These are phyloP conservation scores for Gossypium davidsonii DNA, from an alignment of 441 rosid species.

Conservation along the genomic window DNA sequence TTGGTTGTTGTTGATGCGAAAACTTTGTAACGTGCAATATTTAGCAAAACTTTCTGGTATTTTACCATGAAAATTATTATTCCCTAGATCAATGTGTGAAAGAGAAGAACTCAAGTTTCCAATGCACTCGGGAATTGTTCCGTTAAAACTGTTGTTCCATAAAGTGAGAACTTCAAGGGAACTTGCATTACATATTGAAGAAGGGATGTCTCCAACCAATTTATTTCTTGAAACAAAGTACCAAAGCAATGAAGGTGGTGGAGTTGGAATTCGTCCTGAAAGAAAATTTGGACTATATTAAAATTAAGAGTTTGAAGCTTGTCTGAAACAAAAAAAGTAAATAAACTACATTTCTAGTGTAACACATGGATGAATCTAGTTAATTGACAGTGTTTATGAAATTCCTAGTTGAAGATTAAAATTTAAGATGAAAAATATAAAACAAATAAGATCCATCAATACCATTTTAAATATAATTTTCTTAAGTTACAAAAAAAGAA, in stretches of 20 bases:
- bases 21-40: neutral
- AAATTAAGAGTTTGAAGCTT: neutral
- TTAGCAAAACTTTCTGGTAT: conserved; percentile 7
- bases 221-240: neutral
- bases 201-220: conserved; percentile 16
- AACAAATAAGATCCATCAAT: too few species aligned
- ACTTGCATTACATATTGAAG: conserved; percentile 12
- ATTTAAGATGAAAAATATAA: too few species aligned
- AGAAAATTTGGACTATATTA: neutral
- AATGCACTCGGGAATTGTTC: conserved; percentile 15
- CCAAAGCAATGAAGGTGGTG: neutral
- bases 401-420: too few species aligned
- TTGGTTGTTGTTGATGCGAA: neutral
- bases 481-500: too few species aligned
- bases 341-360: neutral
- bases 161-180: conserved; percentile 15
- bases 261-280: neutral
- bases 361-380: neutral
- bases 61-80: conserved; percentile 12
- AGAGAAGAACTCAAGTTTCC: conserved; percentile 2
- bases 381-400: too few species aligned
- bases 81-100: conserved; percentile 9
- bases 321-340: neutral
- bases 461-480: too few species aligned
- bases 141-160: conserved; percentile 12